A percentile compares a stretch with the other conserved stretches of the same genome.
Conservation (phyloP, 306 rosid species). For the Lathyrus tuberosus region DNA sequence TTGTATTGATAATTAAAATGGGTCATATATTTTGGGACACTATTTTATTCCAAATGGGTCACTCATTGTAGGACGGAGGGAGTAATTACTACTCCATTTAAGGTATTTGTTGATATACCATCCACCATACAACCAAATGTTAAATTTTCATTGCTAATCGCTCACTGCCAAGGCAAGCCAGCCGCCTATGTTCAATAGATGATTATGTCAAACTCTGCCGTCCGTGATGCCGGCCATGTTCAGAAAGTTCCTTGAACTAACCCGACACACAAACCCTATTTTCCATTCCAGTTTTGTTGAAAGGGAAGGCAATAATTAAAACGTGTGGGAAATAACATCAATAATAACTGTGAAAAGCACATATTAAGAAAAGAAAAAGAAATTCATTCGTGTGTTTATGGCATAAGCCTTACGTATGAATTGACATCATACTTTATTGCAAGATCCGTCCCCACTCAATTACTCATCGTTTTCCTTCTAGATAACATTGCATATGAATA, state of each 20-base stretch:
- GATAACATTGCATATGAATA: not conserved
- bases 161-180: no score
- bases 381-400: not conserved
- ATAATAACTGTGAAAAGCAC: no score
- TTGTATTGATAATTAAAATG: no score
- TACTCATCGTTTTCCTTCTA: conserved; percentile 1
- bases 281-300: not conserved
- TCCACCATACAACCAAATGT: no score
- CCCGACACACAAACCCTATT: not conserved
- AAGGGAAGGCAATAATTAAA: not conserved
- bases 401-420: conserved; percentile 24
- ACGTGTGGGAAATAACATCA: not conserved
- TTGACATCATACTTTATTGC: conserved; percentile 13
- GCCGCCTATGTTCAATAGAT: no score
- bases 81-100: no score
- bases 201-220: not conserved
- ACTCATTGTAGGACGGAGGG: no score
- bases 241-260: not conserved
- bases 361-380: no score
- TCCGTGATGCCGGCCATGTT: not conserved
- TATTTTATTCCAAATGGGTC: no score
- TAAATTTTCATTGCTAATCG: no score
- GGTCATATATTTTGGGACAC: no score
- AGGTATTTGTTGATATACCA: no score
- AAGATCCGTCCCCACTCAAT: not conserved